Evolutionary conservation across 495 filamentous ascomycete genomes (phyloP).

Genomic region (Neurospora sublineolata): DNA sequence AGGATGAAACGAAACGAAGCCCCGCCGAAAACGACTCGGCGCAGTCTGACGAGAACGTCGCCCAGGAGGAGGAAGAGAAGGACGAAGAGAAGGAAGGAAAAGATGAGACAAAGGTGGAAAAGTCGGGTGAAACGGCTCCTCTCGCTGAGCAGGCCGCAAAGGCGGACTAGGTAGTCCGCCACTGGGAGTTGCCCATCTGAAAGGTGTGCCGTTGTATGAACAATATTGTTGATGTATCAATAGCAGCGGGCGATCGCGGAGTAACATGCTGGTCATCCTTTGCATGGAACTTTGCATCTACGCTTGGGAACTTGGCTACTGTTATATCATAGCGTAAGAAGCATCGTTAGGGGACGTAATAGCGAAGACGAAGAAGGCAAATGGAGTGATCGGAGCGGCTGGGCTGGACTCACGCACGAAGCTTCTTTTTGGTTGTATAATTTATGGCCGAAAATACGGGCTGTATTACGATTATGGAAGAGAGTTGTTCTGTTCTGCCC

Average conservation of each 20-base stretch:
- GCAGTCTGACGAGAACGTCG: background rate
- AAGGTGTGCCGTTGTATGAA: background rate
- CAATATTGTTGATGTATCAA: background rate
- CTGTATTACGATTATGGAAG: background rate
- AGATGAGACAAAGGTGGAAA: constrained; percentile 4
- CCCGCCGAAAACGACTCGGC: background rate
- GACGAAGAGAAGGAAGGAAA: constrained; percentile 14
- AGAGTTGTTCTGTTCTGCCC: background rate
- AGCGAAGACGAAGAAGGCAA: background rate
- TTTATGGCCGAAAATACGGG: background rate
- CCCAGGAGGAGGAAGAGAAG: constrained; percentile 1
- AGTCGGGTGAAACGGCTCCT: background rate
- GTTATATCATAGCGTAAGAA: background rate
- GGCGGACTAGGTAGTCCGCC: background rate
- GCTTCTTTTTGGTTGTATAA: background rate
- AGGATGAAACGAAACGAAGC: background rate
- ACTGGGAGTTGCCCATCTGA: background rate
- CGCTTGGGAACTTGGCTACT: background rate
- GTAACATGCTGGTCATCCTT: too few species aligned
- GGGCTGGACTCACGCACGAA: background rate
- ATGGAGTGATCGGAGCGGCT: background rate
- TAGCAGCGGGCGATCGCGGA: too few species aligned
- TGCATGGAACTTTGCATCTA: too few species aligned
- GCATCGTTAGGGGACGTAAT: constrained; percentile 3
- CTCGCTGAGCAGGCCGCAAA: background rate